Conservation (phyloP, 2,329 filamentous ascomycete species). For the Fusarium nanum region DNA sequence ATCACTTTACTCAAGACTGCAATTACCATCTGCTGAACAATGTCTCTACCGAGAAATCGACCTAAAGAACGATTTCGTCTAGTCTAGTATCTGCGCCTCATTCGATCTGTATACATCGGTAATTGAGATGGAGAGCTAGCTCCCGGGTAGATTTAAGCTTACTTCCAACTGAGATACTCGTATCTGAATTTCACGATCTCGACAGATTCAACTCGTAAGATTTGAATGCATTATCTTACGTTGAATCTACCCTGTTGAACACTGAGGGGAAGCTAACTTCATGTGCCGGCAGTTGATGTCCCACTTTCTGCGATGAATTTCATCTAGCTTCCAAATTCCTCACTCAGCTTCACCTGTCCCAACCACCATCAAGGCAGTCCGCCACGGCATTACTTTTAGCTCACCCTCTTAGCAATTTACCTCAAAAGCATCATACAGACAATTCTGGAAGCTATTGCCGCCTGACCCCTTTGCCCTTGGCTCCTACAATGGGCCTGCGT, state of each 20-base stretch:
- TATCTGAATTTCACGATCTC: background rate
- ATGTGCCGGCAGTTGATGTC: background rate
- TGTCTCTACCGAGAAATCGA: background rate
- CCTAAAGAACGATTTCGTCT: fast-evolving
- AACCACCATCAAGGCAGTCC: no score
- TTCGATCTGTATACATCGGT: background rate
- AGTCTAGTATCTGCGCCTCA: background rate
- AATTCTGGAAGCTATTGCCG: background rate
- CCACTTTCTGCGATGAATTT: background rate
- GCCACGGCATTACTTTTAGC: background rate
- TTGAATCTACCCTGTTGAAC: background rate
- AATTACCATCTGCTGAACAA: background rate
- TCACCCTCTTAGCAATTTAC: background rate
- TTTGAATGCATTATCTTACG: background rate
- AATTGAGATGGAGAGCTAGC: background rate
- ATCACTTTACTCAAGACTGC: background rate
- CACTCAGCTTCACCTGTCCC: fast-evolving
- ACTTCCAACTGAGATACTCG: background rate
- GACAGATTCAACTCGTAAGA: background rate
- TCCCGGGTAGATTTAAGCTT: background rate
- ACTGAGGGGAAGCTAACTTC: background rate
- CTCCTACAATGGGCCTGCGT: background rate
- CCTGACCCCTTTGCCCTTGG: background rate
- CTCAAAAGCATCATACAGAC: background rate
- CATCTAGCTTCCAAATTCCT: no score